Evolutionary conservation across 2,329 filamentous ascomycete genomes (phyloP).

Genomic region (Dothideomycetes sp.): DNA sequence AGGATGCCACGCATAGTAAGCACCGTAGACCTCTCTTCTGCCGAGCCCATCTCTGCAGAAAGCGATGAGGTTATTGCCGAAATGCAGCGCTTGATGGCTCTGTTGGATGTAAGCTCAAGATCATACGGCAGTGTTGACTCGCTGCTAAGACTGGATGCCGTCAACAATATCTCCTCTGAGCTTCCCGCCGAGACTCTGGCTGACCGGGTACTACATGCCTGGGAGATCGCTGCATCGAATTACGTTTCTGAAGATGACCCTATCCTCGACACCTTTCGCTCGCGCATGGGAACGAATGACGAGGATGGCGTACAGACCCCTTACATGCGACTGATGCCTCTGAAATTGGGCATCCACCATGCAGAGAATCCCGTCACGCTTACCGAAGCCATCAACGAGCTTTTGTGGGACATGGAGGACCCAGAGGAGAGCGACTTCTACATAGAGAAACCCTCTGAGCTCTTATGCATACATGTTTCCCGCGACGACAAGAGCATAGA

Average conservation of each 20-base stretch:
- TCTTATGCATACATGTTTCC: conserved; percentile 41
- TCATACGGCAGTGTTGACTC: conserved; percentile 47
- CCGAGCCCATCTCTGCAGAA: conserved; percentile 17
- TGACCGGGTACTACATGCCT: conserved; percentile 14
- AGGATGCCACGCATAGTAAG: conserved; percentile 38
- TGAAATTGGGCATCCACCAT: conserved; percentile 2
- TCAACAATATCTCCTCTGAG: neutral
- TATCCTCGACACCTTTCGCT: conserved; percentile 14
- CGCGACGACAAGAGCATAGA: conserved; percentile 21
- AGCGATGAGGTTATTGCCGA: conserved; percentile 43
- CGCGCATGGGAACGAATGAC: conserved; percentile 14
- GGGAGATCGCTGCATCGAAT: conserved; percentile 12
- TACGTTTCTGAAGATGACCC: conserved; percentile 8
- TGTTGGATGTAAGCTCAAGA: conserved; percentile 45
- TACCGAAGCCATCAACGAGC: conserved; percentile 15
- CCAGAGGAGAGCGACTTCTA: conserved; percentile 14
- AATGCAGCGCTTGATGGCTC: conserved; percentile 50
- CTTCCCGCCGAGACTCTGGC: neutral
- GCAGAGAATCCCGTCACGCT: conserved; percentile 25
- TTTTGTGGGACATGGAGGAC: conserved; percentile 20
- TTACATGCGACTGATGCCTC: conserved; percentile 10
- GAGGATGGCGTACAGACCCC: conserved; percentile 13
- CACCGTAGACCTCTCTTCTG: conserved; percentile 23
- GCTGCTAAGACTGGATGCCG: conserved; percentile 30
- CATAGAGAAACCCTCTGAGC: conserved; percentile 38